phyloP scores from a whole-genome alignment of 2,329 filamentous ascomycete genomes.

The Metarhizium brunneum region DNA sequence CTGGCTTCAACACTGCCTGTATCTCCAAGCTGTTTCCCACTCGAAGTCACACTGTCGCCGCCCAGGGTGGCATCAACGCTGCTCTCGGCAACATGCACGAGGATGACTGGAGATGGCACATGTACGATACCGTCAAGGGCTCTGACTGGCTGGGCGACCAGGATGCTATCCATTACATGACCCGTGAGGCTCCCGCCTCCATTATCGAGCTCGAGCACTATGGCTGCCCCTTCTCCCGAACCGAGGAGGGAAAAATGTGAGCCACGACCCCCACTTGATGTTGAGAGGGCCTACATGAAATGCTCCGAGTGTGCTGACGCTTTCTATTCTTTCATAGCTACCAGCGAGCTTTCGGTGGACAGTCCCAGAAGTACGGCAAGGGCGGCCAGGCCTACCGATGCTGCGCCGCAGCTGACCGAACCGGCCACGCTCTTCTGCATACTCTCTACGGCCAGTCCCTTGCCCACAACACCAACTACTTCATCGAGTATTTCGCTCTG shows the following conservation, averaged over 20 bases:
- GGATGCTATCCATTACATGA: slow-evolving; percentile 98
- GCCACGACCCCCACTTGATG: slow-evolving; percentile 16
- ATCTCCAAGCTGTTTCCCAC: slow-evolving; percentile 84
- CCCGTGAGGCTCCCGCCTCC: slow-evolving; percentile 80
- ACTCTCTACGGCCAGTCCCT: slow-evolving; percentile 97
- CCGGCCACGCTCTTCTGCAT: slow-evolving; percentile 93
- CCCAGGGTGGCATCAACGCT: slow-evolving; percentile 78
- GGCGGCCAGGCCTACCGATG: slow-evolving; percentile 97
- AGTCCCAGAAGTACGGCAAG: slow-evolving; percentile 91
- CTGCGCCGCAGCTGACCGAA: slow-evolving; percentile 92
- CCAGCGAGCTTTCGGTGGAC: slow-evolving; percentile 96
- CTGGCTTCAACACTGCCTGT: slow-evolving; percentile 82
- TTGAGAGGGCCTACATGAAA: no score
- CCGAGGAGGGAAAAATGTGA: slow-evolving; percentile 90
- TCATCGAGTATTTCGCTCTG: slow-evolving; percentile 97
- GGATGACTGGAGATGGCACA: slow-evolving; percentile 98
- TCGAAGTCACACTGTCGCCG: slow-evolving; percentile 74
- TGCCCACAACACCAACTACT: slow-evolving; percentile 98
- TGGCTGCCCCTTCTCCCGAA: slow-evolving; percentile 93
- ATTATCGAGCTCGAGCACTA: slow-evolving; percentile 97
- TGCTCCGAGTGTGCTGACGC: not conserved
- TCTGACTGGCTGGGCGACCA: slow-evolving; percentile 97
- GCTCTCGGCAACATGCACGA: slow-evolving; percentile 93
- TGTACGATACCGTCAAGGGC: slow-evolving; percentile 98
- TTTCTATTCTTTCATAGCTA: slow-evolving; percentile 44